A percentile compares a stretch with the other conserved stretches of the same genome.
These are phyloP conservation scores for Globomyces sp. DNA, from an alignment of 371 early-diverging fungal genomes.

Conservation along the genomic window DNA sequence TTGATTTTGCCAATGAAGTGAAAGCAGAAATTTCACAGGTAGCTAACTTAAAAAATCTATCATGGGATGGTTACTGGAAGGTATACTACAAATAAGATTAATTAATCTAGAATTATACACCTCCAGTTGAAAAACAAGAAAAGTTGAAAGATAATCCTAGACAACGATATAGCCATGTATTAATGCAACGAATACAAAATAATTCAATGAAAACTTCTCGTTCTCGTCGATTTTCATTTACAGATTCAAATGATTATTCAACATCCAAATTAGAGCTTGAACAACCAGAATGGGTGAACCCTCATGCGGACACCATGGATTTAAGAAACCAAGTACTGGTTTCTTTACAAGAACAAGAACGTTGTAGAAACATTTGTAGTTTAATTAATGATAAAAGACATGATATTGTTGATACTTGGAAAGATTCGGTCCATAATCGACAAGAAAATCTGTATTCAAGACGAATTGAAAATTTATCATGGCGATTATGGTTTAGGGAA, in stretches of 20 bases:
- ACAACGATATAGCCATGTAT: conserved; percentile 39
- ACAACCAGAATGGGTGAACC: conserved; percentile 31
- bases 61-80: conserved; percentile 71
- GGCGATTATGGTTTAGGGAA: conserved; percentile 46
- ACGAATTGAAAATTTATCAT: conserved; percentile 40
- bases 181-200: conserved; percentile 32
- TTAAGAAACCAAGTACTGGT: conserved; percentile 35
- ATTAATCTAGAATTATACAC: conserved; percentile 33
- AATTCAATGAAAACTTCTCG: conserved; percentile 22
- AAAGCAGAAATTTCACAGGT: conserved; percentile 56
- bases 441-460: conserved; percentile 30
- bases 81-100: conserved; percentile 4
- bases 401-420: conserved; percentile 42
- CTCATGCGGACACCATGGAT: conserved; percentile 17
- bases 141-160: conserved; percentile 43
- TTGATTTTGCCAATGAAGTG: conserved; percentile 60
- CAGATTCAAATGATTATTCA: conserved; percentile 14
- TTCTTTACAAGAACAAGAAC: conserved; percentile 27
- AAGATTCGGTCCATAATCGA: conserved; percentile 17
- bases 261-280: conserved; percentile 20
- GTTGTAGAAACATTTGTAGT: conserved; percentile 33
- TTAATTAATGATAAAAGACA: conserved; percentile 35
- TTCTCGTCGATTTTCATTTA: conserved; percentile 11
- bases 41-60: conserved; percentile 55
- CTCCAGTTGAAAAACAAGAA: conserved; percentile 42